phyloP scores from a whole-genome alignment of 2,329 filamentous ascomycete species.

The Microcyclospora pomicola region DNA sequence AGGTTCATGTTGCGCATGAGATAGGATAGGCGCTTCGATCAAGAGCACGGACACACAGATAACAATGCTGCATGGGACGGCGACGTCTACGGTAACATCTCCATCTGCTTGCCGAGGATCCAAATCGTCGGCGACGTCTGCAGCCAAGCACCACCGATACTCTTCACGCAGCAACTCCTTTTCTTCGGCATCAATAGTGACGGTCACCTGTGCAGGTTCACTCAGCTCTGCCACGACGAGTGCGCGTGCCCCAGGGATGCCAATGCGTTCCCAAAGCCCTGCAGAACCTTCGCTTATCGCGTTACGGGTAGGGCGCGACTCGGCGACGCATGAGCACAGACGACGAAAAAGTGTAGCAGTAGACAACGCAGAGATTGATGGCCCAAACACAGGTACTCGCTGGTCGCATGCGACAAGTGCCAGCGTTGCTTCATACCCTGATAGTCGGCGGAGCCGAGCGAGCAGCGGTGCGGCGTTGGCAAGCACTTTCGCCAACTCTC shows the following conservation, averaged over 20 bases:
- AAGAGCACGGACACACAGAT: too few species aligned
- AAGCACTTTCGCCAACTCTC: slow-evolving; percentile 20
- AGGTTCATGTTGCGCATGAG: too few species aligned
- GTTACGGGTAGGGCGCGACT: slow-evolving; percentile 12
- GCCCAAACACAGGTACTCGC: slow-evolving; percentile 38
- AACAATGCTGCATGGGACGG: too few species aligned
- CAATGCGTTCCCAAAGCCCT: slow-evolving; percentile 12
- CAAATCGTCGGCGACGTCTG: too few species aligned
- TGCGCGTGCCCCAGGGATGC: slow-evolving; percentile 15
- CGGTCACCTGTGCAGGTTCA: slow-evolving; percentile 30
- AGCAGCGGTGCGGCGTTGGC: slow-evolving; percentile 24
- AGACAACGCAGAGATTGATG: slow-evolving; percentile 26
- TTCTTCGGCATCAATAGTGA: slow-evolving; percentile 30
- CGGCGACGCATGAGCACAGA: slow-evolving; percentile 8
- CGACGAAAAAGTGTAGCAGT: slow-evolving; percentile 30
- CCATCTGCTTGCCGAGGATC: too few species aligned
- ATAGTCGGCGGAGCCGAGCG: slow-evolving; percentile 25
- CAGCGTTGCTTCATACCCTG: slow-evolving; percentile 29
- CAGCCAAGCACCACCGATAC: slow-evolving; percentile 6
- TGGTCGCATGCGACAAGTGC: slow-evolving; percentile 45
- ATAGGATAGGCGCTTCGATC: too few species aligned
- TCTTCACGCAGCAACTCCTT: slow-evolving; percentile 30
- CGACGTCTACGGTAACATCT: too few species aligned
- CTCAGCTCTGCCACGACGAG: slow-evolving; percentile 15
- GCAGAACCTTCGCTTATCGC: slow-evolving; percentile 12